Percentiles rank a stretch among this genome's conserved stretches.
Conservation (phyloP, 352 stramenopile species). For the Saprolegnia diclina region DNA sequence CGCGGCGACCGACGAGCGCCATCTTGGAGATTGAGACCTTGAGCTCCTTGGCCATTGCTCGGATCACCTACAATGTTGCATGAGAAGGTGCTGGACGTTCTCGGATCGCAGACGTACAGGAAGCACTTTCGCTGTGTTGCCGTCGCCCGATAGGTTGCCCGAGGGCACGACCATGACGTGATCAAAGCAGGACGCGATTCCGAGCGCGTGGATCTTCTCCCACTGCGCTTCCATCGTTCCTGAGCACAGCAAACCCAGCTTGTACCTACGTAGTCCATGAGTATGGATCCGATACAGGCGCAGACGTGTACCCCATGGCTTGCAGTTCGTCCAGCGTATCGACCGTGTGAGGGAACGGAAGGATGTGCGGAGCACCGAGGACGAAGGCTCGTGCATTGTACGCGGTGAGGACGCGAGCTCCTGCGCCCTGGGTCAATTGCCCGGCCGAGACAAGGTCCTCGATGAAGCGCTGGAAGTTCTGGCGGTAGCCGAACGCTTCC, state of each 20-base stretch:
- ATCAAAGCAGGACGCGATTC: slow-evolving; percentile 55
- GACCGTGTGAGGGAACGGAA: slow-evolving; percentile 47
- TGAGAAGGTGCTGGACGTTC: slow-evolving; percentile 44
- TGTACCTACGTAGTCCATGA: slow-evolving; percentile 37
- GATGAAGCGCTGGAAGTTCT: slow-evolving; percentile 78
- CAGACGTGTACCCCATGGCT: slow-evolving; percentile 10
- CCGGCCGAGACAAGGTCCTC: slow-evolving; percentile 58
- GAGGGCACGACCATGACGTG: slow-evolving; percentile 54
- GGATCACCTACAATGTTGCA: slow-evolving; percentile 39
- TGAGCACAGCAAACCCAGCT: slow-evolving; percentile 63
- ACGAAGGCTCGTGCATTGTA: slow-evolving; percentile 75
- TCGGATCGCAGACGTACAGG: neutral
- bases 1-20: slow-evolving; percentile 74
- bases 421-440: slow-evolving; percentile 39
- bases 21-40: slow-evolving; percentile 67
- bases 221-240: slow-evolving; percentile 68
- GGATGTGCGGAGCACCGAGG: slow-evolving; percentile 55
- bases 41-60: slow-evolving; percentile 47
- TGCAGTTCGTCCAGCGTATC: slow-evolving; percentile 52
- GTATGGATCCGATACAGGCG: neutral
- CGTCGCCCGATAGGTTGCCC: slow-evolving; percentile 23
- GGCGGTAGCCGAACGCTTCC: slow-evolving; percentile 73
- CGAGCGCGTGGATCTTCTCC: slow-evolving; percentile 62
- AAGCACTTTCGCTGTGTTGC: slow-evolving; percentile 24
- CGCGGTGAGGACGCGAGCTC: slow-evolving; percentile 52